These are phyloP conservation scores for Ceriops zippeliana DNA, from an alignment of 345 rosid genomes.

Conservation along the genomic window DNA sequence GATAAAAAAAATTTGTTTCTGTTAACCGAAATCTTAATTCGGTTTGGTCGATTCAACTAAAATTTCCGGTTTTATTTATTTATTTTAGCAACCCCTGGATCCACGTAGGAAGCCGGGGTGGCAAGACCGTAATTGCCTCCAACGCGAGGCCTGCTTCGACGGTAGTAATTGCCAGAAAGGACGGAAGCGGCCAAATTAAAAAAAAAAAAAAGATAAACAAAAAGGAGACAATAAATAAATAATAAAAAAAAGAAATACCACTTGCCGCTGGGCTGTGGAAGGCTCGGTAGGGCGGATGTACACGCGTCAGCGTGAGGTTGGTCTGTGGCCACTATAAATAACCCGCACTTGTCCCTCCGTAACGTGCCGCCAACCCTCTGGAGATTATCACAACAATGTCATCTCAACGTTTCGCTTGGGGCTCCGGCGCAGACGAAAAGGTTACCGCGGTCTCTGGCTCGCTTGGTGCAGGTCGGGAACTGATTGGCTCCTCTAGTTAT, in stretches of 20 bases:
- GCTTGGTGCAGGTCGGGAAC: slow-evolving; percentile 99
- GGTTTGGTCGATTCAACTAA: no score
- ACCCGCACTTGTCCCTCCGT: not conserved
- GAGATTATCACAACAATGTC: not conserved
- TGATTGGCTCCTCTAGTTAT: slow-evolving; percentile 14
- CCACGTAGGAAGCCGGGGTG: not conserved
- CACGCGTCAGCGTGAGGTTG: slow-evolving; percentile 34
- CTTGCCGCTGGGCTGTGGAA: not conserved
- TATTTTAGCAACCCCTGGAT: no score
- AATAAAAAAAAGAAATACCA: not conserved
- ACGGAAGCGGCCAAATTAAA: no score
- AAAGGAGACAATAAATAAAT: no score
- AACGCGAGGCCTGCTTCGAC: no score
- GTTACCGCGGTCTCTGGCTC: slow-evolving; percentile 79
- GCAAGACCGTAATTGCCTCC: slow-evolving; percentile 17
- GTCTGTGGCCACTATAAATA: slow-evolving; percentile 42
- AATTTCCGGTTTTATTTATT: no score
- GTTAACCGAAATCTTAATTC: no score
- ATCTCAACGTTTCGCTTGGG: no score
- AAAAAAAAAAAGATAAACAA: not conserved
- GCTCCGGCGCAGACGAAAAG: not conserved
- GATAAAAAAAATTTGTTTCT: no score
- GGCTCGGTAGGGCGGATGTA: not conserved
- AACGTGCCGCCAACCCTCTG: not conserved
- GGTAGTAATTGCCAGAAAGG: no score